A percentile compares a stretch with the other conserved stretches of the same genome.
phyloP scores from a whole-genome alignment of 805 yeast species.

The Zygosaccharomyces bailii region DNA sequence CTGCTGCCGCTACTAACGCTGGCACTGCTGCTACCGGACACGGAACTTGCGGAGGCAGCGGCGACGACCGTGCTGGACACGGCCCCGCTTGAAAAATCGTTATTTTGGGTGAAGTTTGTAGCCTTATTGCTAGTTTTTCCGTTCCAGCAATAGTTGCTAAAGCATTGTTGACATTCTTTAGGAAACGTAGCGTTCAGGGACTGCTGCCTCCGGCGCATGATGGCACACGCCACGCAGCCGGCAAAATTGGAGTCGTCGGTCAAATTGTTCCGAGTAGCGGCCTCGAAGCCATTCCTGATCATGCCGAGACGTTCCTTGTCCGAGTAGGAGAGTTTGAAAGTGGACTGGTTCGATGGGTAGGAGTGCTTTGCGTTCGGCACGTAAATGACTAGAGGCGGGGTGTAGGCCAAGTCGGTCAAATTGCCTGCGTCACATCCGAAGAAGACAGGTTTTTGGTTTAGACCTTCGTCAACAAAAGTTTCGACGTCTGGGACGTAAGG shows the following conservation, averaged over 20 bases:
- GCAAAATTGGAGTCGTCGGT: slow-evolving; percentile 68
- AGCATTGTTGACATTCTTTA: slow-evolving; percentile 72
- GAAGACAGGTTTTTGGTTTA: slow-evolving; percentile 69
- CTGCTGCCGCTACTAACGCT: neutral
- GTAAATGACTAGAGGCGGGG: slow-evolving; percentile 76
- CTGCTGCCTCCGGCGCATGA: slow-evolving; percentile 74
- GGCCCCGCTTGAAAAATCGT: slow-evolving; percentile 14
- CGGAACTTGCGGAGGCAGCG: neutral
- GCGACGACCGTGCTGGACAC: neutral
- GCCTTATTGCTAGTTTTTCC: slow-evolving; percentile 43
- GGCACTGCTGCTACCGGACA: neutral
- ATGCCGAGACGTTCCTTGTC: slow-evolving; percentile 55
- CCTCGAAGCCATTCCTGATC: slow-evolving; percentile 72
- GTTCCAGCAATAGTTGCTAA: slow-evolving; percentile 63
- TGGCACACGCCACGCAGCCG: slow-evolving; percentile 79
- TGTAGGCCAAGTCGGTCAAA: slow-evolving; percentile 49
- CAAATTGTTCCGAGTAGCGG: slow-evolving; percentile 61
- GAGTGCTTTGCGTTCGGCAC: slow-evolving; percentile 70
- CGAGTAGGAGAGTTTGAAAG: slow-evolving; percentile 61
- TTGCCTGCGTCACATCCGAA: slow-evolving; percentile 77
- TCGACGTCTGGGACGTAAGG: slow-evolving; percentile 76
- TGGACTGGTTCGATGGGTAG: slow-evolving; percentile 65
- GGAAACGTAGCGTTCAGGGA: slow-evolving; percentile 55
- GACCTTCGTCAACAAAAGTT: slow-evolving; percentile 56
- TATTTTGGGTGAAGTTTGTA: slow-evolving; percentile 24